Evolutionary conservation across 805 yeast species (phyloP).

Genomic region (Candida ascalaphidarum): DNA sequence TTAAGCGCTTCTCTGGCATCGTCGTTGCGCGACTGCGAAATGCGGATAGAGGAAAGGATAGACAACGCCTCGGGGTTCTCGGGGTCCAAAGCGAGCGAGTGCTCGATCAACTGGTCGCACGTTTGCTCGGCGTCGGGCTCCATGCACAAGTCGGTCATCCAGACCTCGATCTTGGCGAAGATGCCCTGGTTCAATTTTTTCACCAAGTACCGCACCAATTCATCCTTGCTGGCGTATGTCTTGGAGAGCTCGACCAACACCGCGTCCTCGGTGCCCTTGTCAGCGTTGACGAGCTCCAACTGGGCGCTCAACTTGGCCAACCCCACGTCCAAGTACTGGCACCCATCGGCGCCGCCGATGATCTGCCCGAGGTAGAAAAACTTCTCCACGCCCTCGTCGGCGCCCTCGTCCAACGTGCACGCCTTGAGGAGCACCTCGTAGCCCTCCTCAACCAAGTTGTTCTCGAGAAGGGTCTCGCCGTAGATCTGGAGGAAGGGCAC

Average conservation of each 20-base stretch:
- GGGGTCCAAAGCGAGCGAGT: slow-evolving; percentile 53
- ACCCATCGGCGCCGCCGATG: slow-evolving; percentile 73
- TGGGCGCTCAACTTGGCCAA: slow-evolving; percentile 37
- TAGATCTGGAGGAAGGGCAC: slow-evolving; percentile 45
- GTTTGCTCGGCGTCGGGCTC: slow-evolving; percentile 76
- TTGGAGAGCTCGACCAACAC: slow-evolving; percentile 16
- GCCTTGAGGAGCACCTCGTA: slow-evolving; percentile 52
- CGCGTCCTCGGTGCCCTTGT: slow-evolving; percentile 13
- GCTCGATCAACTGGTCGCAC: slow-evolving; percentile 65
- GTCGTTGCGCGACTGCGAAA: slow-evolving; percentile 68
- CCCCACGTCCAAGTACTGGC: slow-evolving; percentile 55
- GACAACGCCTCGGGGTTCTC: slow-evolving; percentile 76
- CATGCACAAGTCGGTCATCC: slow-evolving; percentile 98
- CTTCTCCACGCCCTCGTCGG: slow-evolving; percentile 63
- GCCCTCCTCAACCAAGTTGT: slow-evolving; percentile 73
- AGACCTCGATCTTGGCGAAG: slow-evolving; percentile 81
- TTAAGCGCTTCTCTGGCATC: slow-evolving; percentile 67
- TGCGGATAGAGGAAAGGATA: slow-evolving; percentile 75
- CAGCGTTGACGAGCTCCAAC: slow-evolving; percentile 19
- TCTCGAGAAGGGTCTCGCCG: slow-evolving; percentile 76
- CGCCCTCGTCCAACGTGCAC: slow-evolving; percentile 63
- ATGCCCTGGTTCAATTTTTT: slow-evolving; percentile 68
- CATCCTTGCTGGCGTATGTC: slow-evolving; percentile 14
- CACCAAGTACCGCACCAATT: slow-evolving; percentile 24
- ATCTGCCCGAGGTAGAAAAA: slow-evolving; percentile 88